Evolutionary conservation across 768 basidiomycete species (phyloP), one percentile per base, ranked within the genome.

Genomic region (Tulasnella sp.): DNA sequence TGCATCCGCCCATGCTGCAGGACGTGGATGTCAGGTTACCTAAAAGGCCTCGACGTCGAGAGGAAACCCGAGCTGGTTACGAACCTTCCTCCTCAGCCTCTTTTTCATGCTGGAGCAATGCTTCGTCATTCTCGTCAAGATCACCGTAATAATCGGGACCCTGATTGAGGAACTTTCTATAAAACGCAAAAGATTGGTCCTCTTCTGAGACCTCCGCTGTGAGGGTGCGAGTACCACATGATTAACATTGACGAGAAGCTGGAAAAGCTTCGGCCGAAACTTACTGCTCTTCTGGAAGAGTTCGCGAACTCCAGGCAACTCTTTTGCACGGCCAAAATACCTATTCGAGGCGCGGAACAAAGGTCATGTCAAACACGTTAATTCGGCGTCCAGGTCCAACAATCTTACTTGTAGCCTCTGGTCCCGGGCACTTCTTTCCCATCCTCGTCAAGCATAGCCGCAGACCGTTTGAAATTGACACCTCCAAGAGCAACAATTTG

Each of bases 321-420:
- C 97, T 84, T 95, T 97, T 4, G 97, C 96, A 39, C 97, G 92
- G 79, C 97, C 97, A 84, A 99, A 99, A 85, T 98, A 99, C 84
- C 96, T 97, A 80, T 10, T 44, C 42, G 42, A 10, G 8, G 42
- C 42, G 42, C 14, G 24, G 21, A 19, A 24, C 39, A 38, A n/a
- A 77, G 19, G 40, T 18, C 46, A 74, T 6, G 21, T 71, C 36
- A 36, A n/a, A 38, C 14, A 21, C 1, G 2, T 18, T 7, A 40
- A 14, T 39, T 71, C 40, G 19, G 12, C 71, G 24, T 31, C 27
- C 40, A 27, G n/a, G 31, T 19, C 34, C 42, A 12, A 31, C 0
- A 39, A 44, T 27, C 91, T 76, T 81, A 96, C 96, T 98, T 99
- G 90, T 99, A 99, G 80, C 97, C 97, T 83, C 97, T 93, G 12